Conservation (phyloP, 805 yeast species). For the Barnettozyma siamensis region DNA sequence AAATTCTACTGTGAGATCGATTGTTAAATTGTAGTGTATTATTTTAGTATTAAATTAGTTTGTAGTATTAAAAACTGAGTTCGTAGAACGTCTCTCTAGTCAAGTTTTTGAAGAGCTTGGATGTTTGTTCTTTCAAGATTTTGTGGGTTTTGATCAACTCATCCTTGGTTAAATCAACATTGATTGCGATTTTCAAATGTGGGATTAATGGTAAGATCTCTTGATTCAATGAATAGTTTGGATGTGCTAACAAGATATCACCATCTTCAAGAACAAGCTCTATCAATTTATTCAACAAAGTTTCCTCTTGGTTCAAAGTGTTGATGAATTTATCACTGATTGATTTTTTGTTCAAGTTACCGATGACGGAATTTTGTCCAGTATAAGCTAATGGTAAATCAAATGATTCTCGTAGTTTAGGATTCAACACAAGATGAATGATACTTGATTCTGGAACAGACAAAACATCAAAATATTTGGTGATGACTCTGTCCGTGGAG, state of each 20-base stretch:
- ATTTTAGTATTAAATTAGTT: too few species aligned
- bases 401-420: conserved; percentile 37
- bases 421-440: conserved; percentile 56
- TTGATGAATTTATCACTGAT: conserved; percentile 29
- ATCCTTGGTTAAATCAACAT: conserved; percentile 37
- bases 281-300: conserved; percentile 60
- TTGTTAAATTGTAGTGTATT: too few species aligned
- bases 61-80: background rate
- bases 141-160: conserved; percentile 42
- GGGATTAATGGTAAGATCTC: conserved; percentile 70
- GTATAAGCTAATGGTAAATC: conserved; percentile 38
- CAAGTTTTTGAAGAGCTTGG: conserved; percentile 14
- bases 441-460: conserved; percentile 62
- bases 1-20: too few species aligned
- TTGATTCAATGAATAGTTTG: conserved; percentile 59
- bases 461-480: conserved; percentile 41
- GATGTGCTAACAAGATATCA: conserved; percentile 54
- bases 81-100: conserved; percentile 4
- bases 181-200: conserved; percentile 46
- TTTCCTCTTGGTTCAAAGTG: conserved; percentile 43
- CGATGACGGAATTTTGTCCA: conserved; percentile 24
- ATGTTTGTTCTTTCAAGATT: conserved; percentile 29
- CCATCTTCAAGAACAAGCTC: conserved; percentile 46
- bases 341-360: conserved; percentile 26
- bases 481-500: conserved; percentile 30